Evolutionary conservation across 2,329 filamentous ascomycete species (phyloP), one percentile per base, ranked within the genome.

Genomic region (Aspergillus sp.): DNA sequence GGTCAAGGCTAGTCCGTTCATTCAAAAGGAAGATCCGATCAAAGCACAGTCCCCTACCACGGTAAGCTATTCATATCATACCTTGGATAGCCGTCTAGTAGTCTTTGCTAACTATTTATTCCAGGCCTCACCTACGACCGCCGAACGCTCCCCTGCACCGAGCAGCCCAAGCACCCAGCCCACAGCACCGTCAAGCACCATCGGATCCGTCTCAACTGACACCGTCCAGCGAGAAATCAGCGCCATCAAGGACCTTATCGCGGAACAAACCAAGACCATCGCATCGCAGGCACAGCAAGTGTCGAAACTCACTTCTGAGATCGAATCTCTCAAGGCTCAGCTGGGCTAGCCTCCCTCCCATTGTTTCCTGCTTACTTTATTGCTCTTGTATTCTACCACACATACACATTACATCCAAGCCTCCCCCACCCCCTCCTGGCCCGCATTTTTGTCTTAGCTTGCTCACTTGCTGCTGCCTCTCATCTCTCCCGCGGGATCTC

Each of bases 251-350:
- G 79, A 84, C 55, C 78, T 95, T 66, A 81, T 97, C 35, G 86
- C 90, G 72, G 83, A 84, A 62, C 92, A 96, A 77, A 90, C 85
- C 55, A 86, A 85, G 78, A 86, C 91, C 63, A 90, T 96, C 70
- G 85, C 81, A 61, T 81, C 84, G n/a, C 90, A 96, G 76, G 89
- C 84, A 50, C 83, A 90, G 69, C 88, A 92, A 73, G 91, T 96
- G 66, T 82, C 82, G 50, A 80, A 82, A 27, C 77, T 96, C 48
- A 84, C 89, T 3, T 76, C 79, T 31, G 90, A 96, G 74, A 87
- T 96, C 14, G 91, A 95, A 70, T 83, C 84, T 15, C 81, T 97
- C 66, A 96, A 96, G 84, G 86, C 86, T 75, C 89, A 87, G 73
- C 82, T 93, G 58, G 84, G 84, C 57, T 76, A 70, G 63, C 62